Conservation (phyloP, 257 asterid species). For the Fraxinus pennsylvanica region DNA sequence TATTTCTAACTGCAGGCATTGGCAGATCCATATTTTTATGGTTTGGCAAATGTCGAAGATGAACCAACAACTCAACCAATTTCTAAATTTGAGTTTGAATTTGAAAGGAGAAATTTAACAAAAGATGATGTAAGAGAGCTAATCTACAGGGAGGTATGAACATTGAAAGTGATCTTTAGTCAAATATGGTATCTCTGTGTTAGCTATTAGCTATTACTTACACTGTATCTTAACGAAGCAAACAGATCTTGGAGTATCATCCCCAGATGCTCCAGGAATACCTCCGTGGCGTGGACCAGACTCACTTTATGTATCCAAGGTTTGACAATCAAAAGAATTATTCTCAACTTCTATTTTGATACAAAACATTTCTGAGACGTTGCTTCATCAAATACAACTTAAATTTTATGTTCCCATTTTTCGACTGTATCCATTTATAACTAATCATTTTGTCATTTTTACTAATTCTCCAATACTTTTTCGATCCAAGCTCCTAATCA, state of each 20-base stretch:
- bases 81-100: slow-evolving; percentile 89
- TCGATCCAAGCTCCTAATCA: not conserved
- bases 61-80: slow-evolving; percentile 81
- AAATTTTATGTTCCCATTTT: not conserved
- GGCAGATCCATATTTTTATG: slow-evolving; percentile 81
- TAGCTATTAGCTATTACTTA: slow-evolving; percentile 44
- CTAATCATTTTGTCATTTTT: not conserved
- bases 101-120: slow-evolving; percentile 75
- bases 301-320: slow-evolving; percentile 99
- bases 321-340: slow-evolving; percentile 41
- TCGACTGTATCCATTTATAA: not conserved
- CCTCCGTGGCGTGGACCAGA: slow-evolving; percentile 80
- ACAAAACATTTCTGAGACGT: not conserved
- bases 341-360: slow-evolving; percentile 25
- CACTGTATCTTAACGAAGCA: slow-evolving; percentile 40
- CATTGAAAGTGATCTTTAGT: slow-evolving; percentile 22
- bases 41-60: slow-evolving; percentile 76
- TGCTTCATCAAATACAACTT: not conserved
- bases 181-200: slow-evolving; percentile 22
- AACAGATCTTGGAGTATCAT: slow-evolving; percentile 99
- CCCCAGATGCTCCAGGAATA: slow-evolving; percentile 99
- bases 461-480: not conserved
- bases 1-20: slow-evolving; percentile 57
- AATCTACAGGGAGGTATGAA: slow-evolving; percentile 85
- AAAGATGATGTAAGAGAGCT: slow-evolving; percentile 82